Conservation (phyloP, 495 filamentous ascomycete genomes). For the Hypoxylon fragiforme region DNA sequence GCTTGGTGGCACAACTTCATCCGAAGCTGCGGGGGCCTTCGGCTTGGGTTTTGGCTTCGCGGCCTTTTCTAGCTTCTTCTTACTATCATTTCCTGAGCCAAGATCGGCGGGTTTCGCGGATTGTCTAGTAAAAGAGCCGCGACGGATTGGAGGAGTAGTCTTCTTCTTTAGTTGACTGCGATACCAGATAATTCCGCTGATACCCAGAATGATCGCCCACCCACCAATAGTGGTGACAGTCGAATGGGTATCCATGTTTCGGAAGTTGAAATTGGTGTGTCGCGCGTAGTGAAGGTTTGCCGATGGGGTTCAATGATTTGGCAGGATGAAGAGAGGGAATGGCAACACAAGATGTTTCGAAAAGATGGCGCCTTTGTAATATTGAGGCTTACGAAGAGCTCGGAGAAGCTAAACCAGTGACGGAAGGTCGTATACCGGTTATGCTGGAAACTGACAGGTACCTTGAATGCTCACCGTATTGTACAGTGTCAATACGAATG, state of each 20-base stretch:
- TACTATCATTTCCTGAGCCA: conserved; percentile 35
- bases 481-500: conserved; percentile 9
- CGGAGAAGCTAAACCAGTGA: conserved; percentile 28
- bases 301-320: conserved; percentile 1
- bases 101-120: conserved; percentile 32
- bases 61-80: conserved; percentile 38
- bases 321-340: neutral
- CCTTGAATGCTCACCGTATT: no score
- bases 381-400: conserved; percentile 9
- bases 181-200: conserved; percentile 44
- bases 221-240: conserved; percentile 50
- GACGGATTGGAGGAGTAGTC: conserved; percentile 40
- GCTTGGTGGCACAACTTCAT: conserved; percentile 13
- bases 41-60: conserved; percentile 37
- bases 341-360: conserved; percentile 20
- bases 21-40: conserved; percentile 24
- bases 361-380: no score
- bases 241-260: conserved; percentile 46
- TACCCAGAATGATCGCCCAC: conserved; percentile 62
- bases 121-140: conserved; percentile 38
- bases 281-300: conserved; percentile 4
- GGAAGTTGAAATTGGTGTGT: conserved; percentile 4
- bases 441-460: conserved; percentile 16
- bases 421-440: conserved; percentile 31
- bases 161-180: conserved; percentile 43